Evolutionary conservation across 257 asterid genomes (phyloP).

Genomic region (Misopates orontium): DNA sequence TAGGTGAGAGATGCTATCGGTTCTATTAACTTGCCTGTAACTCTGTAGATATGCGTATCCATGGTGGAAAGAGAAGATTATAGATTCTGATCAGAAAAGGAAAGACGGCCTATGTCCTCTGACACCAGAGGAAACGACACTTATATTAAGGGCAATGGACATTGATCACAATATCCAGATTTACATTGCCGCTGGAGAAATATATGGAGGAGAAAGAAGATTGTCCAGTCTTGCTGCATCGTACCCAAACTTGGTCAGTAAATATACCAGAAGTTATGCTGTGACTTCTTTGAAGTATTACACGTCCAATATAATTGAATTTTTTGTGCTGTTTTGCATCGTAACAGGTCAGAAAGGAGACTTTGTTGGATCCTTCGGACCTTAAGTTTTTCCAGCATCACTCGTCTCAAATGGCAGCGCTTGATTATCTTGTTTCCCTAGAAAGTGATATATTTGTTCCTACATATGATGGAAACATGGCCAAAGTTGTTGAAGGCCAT

Average conservation of each 20-base stretch:
- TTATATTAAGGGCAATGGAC: constrained; percentile 75
- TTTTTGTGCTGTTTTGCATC: constrained; percentile 18
- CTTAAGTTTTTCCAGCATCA: constrained; percentile 87
- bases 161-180: constrained; percentile 74
- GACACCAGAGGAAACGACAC: constrained; percentile 98
- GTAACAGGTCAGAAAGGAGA: constrained; percentile 93
- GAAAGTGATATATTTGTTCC: constrained; percentile 96
- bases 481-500: constrained; percentile 99
- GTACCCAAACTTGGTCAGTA: constrained; percentile 83
- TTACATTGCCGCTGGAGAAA: constrained; percentile 98
- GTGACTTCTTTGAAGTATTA: not conserved
- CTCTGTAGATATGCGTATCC: constrained; percentile 87
- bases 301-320: constrained; percentile 14
- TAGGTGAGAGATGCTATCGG: not conserved
- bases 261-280: constrained; percentile 1
- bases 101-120: constrained; percentile 93
- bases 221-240: constrained; percentile 64
- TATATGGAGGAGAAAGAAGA: constrained; percentile 87
- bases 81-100: constrained; percentile 87
- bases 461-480: constrained; percentile 98
- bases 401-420: constrained; percentile 98
- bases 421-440: constrained; percentile 95
- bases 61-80: constrained; percentile 98
- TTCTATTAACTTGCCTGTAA: constrained; percentile 30
- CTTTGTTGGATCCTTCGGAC: constrained; percentile 75